These are phyloP conservation scores for Rhodotorula sp. DNA, from an alignment of 1,284 basidiomycete species.

Conservation along the genomic window DNA sequence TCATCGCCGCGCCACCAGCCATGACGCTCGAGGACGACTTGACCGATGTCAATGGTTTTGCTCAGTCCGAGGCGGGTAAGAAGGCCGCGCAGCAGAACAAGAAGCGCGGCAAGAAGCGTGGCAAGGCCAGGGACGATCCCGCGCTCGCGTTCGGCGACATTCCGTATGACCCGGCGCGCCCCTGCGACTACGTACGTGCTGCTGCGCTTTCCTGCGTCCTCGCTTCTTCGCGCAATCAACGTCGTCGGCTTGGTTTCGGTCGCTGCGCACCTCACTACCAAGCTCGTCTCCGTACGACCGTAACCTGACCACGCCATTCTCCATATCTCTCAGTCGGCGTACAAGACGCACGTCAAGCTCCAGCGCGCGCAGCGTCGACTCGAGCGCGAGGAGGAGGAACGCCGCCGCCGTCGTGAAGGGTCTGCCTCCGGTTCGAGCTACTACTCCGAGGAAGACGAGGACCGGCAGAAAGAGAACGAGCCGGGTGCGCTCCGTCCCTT, in stretches of 20 bases:
- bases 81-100: slow-evolving; percentile 46
- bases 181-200: slow-evolving; percentile 67
- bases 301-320: neutral
- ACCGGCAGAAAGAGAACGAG: slow-evolving; percentile 10
- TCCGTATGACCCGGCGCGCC: slow-evolving; percentile 72
- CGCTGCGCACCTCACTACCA: too few relatives aligned
- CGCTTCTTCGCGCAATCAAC: neutral
- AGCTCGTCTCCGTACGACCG: neutral
- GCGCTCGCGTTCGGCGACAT: slow-evolving; percentile 54
- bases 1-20: slow-evolving; percentile 37
- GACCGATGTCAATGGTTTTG: slow-evolving; percentile 79
- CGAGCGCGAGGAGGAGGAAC: slow-evolving; percentile 37
- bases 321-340: slow-evolving; percentile 27
- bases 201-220: neutral
- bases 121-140: slow-evolving; percentile 39
- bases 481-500: neutral
- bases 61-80: slow-evolving; percentile 48
- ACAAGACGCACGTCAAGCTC: slow-evolving; percentile 35
- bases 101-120: slow-evolving; percentile 35
- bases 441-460: slow-evolving; percentile 32
- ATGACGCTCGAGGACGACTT: slow-evolving; percentile 53
- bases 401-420: slow-evolving; percentile 23
- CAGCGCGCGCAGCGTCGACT: slow-evolving; percentile 23
- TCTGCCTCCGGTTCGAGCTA: slow-evolving; percentile 29
- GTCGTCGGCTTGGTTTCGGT: too few relatives aligned